These are phyloP conservation scores for Boechera divaricarpa DNA, from an alignment of 345 rosid genomes.

Conservation along the genomic window DNA sequence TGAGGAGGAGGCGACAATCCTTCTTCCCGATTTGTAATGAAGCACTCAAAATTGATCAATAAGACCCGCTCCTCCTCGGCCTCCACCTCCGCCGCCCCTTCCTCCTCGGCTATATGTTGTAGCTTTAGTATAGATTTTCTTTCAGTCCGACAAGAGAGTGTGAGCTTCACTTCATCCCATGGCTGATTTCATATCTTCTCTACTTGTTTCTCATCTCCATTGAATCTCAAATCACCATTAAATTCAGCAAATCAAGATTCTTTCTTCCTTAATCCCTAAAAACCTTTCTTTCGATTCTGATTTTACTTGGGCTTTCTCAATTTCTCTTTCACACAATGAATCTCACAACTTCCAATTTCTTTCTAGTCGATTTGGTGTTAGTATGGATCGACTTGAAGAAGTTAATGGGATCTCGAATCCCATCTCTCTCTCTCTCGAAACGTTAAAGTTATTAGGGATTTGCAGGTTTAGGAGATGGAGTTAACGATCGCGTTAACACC, in stretches of 20 bases:
- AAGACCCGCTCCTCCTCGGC: too few relatives aligned
- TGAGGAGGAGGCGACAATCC: too few relatives aligned
- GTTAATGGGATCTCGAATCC: conserved; percentile 78
- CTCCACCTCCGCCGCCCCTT: too few relatives aligned
- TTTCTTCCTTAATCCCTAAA: background rate
- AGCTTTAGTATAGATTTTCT: background rate
- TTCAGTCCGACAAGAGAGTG: conserved; percentile 44
- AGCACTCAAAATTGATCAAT: too few relatives aligned
- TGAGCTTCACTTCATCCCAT: conserved; percentile 48
- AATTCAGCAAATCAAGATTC: conserved; percentile 17
- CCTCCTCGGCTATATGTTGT: too few relatives aligned
- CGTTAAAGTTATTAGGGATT: too few relatives aligned
- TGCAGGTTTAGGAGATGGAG: too few relatives aligned
- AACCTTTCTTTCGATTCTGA: background rate
- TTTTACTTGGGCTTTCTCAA: background rate
- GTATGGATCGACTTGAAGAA: conserved; percentile 83
- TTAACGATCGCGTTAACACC: too few relatives aligned
- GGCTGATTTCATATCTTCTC: conserved; percentile 30
- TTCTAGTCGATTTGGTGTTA: conserved; percentile 88
- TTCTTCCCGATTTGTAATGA: too few relatives aligned
- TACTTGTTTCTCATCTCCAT: conserved; percentile 30
- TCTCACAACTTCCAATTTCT: conserved; percentile 45
- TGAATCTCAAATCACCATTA: conserved; percentile 18
- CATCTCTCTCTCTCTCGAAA: too few relatives aligned
- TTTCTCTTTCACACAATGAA: conserved; percentile 47